A percentile compares a stretch with the other conserved stretches of the same genome.
Evolutionary conservation across 108 stramenopile genomes (phyloP).

Genomic region (Skeletonema menzelii): DNA sequence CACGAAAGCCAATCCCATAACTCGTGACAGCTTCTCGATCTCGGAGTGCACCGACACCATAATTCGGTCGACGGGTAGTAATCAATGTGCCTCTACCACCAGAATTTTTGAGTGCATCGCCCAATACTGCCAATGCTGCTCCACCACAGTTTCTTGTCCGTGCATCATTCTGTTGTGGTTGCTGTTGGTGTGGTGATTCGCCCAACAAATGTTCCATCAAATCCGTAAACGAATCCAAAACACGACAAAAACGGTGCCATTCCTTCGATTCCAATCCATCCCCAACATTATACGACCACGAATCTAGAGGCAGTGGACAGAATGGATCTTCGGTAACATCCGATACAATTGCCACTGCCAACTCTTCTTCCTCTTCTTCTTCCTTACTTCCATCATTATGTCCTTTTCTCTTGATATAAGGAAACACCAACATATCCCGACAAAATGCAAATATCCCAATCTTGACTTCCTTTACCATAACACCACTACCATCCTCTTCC

Average conservation of each 20-base stretch:
- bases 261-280: conserved; percentile 23
- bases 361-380: conserved; percentile 33
- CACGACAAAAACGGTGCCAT: conserved; percentile 34
- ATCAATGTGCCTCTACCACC: conserved; percentile 79
- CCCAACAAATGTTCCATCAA: conserved; percentile 40
- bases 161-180: neutral
- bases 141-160: conserved; percentile 57
- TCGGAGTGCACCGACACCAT: conserved; percentile 63
- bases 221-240: conserved; percentile 41
- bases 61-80: conserved; percentile 71
- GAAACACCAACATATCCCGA: conserved; percentile 41
- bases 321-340: conserved; percentile 80
- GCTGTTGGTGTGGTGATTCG: neutral
- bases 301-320: conserved; percentile 61
- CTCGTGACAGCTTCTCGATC: conserved; percentile 48
- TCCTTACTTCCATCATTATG: neutral
- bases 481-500: neutral
- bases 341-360: conserved; percentile 63
- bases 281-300: conserved; percentile 61
- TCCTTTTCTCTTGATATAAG: conserved; percentile 24
- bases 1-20: conserved; percentile 1
- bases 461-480: conserved; percentile 27
- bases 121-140: conserved; percentile 73
- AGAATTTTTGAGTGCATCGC: conserved; percentile 65
- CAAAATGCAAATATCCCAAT: conserved; percentile 60